Conservation (phyloP, 2,329 filamentous ascomycete species). For the Sporothrix brunneoviolacea region DNA sequence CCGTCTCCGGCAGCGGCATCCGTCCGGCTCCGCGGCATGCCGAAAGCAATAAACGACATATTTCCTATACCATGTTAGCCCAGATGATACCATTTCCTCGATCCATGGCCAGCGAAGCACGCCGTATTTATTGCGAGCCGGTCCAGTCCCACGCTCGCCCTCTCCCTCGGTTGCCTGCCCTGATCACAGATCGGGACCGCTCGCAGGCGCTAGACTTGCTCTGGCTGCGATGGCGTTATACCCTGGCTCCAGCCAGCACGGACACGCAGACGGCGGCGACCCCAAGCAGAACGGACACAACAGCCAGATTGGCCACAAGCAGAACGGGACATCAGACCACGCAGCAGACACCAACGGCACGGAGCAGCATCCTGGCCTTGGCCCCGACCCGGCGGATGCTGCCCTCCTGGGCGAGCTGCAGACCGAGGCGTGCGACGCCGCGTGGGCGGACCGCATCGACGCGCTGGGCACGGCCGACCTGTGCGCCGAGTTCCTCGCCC, state of each 20-base stretch:
- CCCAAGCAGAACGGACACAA: too few relatives aligned
- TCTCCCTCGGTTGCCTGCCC: too few relatives aligned
- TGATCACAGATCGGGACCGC: too few relatives aligned
- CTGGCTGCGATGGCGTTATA: conserved; percentile 6
- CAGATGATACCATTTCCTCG: conserved; percentile 8
- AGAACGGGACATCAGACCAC: too few relatives aligned
- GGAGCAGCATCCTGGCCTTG: too few relatives aligned
- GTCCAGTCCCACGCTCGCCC: not conserved
- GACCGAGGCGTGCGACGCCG: conserved; percentile 5
- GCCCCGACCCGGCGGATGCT: not conserved
- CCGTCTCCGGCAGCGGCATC: not conserved
- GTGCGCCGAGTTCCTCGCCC: conserved; percentile 24
- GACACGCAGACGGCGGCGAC: not conserved
- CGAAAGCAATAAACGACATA: too few relatives aligned
- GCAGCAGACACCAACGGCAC: too few relatives aligned
- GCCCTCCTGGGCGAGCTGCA: conserved; percentile 5
- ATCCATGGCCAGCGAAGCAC: not conserved
- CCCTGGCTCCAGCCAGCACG: not conserved
- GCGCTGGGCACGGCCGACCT: conserved; percentile 8
- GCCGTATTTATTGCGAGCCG: conserved; percentile 3
- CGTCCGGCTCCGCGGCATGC: too few relatives aligned
- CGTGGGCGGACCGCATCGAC: conserved; percentile 11
- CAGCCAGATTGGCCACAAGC: too few relatives aligned
- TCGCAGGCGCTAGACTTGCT: not conserved
- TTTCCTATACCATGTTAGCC: conserved; percentile 9